Evolutionary conservation across 331 rosid genomes (phyloP).

Genomic region (Dryas integrifolia): DNA sequence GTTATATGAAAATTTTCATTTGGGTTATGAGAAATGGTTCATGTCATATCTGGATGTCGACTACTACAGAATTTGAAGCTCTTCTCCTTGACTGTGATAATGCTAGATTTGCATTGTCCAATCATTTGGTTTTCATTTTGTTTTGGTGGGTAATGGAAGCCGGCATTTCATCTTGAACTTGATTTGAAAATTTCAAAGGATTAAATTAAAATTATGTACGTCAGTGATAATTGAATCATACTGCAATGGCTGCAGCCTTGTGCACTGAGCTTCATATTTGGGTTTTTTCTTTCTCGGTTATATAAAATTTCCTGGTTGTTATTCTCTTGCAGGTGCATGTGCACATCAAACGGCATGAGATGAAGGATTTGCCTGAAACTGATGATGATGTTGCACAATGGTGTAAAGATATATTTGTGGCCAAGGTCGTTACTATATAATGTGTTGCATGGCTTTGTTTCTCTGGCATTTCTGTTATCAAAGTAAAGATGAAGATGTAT

Average conservation of each 20-base stretch:
- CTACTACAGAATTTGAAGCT: neutral
- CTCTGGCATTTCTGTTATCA: neutral
- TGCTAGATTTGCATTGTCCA: conserved; percentile 1
- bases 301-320: conserved; percentile 5
- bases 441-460: conserved; percentile 1
- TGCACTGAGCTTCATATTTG: conserved; percentile 1
- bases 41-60: neutral
- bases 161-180: neutral
- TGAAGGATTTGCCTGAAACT: conserved; percentile 75
- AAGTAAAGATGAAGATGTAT: neutral
- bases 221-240: conserved; percentile 7
- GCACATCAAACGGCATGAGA: conserved; percentile 78
- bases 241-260: neutral
- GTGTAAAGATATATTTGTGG: conserved; percentile 70
- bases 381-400: conserved; percentile 87
- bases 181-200: neutral
- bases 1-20: neutral
- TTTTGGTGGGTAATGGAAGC: neutral
- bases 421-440: conserved; percentile 49
- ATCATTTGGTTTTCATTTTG: neutral
- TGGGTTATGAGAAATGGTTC: neutral
- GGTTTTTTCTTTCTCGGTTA: neutral
- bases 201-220: too few species aligned
- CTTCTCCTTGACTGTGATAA: neutral
- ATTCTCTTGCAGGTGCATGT: conserved; percentile 66